Conservation (phyloP, 164 flowering plant species). For the Amborella trichopoda region DNA sequence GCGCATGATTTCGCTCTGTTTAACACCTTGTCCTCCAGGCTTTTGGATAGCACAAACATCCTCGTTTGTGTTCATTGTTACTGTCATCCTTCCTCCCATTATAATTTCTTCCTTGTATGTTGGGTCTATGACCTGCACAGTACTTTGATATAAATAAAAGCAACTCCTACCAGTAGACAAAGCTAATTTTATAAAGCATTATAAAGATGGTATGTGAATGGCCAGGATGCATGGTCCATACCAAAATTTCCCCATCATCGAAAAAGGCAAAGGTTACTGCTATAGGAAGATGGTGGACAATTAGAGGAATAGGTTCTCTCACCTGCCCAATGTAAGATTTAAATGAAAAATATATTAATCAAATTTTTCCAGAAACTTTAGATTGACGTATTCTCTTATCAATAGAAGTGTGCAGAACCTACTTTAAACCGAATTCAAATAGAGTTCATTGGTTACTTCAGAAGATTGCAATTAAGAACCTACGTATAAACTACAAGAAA, state of each 20-base stretch:
- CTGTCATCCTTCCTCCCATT: conserved; percentile 85
- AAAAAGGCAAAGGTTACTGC: conserved; percentile 86
- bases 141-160: conserved; percentile 1
- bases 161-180: background rate
- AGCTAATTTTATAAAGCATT: background rate
- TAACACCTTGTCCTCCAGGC: conserved; percentile 82
- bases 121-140: conserved; percentile 67
- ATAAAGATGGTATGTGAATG: background rate
- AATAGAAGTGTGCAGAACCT: too few species aligned
- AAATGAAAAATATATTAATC: background rate
- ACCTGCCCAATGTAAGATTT: conserved; percentile 40
- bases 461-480: too few species aligned
- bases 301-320: conserved; percentile 79
- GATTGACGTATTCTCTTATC: conserved; percentile 71
- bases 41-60: conserved; percentile 95
- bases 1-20: conserved; percentile 67
- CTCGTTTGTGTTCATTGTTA: conserved; percentile 70
- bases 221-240: conserved; percentile 17
- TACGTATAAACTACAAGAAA: too few species aligned
- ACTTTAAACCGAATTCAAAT: too few species aligned
- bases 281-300: conserved; percentile 81
- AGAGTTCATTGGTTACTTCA: too few species aligned
- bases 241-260: conserved; percentile 50
- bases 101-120: conserved; percentile 81
- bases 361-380: conserved; percentile 31